Evolutionary conservation across 2,329 filamentous ascomycete genomes (phyloP).

Genomic region (Colletotrichum musae): DNA sequence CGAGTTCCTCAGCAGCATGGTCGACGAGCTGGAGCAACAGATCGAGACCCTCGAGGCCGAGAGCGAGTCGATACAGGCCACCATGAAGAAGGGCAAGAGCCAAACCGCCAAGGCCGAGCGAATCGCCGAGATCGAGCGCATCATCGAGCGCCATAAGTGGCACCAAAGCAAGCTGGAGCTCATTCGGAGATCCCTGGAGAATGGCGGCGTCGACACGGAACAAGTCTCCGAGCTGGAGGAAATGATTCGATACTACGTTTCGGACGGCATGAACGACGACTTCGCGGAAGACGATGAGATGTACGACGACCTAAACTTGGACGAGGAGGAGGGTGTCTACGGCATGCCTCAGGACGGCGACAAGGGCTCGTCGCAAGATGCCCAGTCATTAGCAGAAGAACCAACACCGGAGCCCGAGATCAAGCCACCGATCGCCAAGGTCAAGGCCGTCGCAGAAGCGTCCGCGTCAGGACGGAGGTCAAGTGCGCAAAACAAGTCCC

Average conservation of each 20-base stretch:
- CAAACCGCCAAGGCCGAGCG: conserved; percentile 87
- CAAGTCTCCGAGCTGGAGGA: conserved; percentile 92
- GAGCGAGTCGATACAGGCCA: conserved; percentile 86
- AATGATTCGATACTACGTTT: conserved; percentile 94
- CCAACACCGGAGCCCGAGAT: conserved; percentile 70
- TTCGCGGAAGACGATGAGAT: conserved; percentile 95
- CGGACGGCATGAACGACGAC: conserved; percentile 88
- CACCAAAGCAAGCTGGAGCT: conserved; percentile 94
- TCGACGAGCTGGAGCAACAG: conserved; percentile 93
- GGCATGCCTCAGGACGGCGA: conserved; percentile 87
- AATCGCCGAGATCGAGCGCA: conserved; percentile 85
- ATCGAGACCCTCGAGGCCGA: conserved; percentile 95
- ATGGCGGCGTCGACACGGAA: conserved; percentile 89
- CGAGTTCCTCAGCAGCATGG: conserved; percentile 88
- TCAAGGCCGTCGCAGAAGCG: conserved; percentile 61
- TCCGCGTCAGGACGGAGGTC: conserved; percentile 74
- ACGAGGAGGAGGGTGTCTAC: conserved; percentile 91
- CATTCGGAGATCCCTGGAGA: conserved; percentile 90
- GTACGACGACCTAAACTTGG: conserved; percentile 93
- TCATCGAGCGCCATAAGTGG: conserved; percentile 96
- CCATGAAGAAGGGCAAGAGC: conserved; percentile 95
- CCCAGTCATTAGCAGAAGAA: conserved; percentile 93
- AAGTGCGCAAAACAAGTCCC: conserved; percentile 94
- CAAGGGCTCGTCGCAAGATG: conserved; percentile 93
- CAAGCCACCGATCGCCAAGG: conserved; percentile 58